phyloP scores from a whole-genome alignment of 192 early-diverging fungal species.

The Dissophora globulifera region DNA sequence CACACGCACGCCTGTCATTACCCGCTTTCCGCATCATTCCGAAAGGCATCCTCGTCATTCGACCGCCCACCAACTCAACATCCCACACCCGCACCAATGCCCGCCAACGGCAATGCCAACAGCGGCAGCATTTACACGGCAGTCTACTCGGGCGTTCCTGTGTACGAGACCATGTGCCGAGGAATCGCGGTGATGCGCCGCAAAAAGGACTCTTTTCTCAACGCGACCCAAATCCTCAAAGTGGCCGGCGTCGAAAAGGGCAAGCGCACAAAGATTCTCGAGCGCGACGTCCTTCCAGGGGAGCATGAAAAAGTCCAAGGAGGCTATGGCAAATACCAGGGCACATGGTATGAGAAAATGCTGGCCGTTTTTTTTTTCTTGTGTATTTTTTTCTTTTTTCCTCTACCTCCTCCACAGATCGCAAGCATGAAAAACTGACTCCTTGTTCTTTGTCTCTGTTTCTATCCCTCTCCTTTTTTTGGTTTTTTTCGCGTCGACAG shows the following conservation, averaged over 20 bases:
- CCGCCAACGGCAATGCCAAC: constrained; percentile 10
- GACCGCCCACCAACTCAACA: not conserved
- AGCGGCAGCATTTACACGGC: constrained; percentile 65
- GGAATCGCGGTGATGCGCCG: constrained; percentile 84
- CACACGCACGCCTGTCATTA: too few species aligned
- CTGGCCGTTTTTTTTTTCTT: too few species aligned
- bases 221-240: constrained; percentile 95
- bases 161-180: constrained; percentile 82
- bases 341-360: constrained; percentile 70
- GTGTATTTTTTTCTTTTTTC: too few species aligned
- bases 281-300: constrained; percentile 82
- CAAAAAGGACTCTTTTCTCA: constrained; percentile 82
- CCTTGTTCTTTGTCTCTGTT: too few species aligned
- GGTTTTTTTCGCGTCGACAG: constrained; percentile 44
- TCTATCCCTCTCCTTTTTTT: too few species aligned
- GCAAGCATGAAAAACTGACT: too few species aligned
- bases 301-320: constrained; percentile 95
- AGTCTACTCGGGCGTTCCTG: constrained; percentile 72
- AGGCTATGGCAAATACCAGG: constrained; percentile 96
- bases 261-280: constrained; percentile 87
- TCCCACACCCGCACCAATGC: not conserved
- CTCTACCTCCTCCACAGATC: too few species aligned
- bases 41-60: too few species aligned
- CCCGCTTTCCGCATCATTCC: too few species aligned
- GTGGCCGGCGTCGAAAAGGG: constrained; percentile 89